A percentile compares a stretch with the other conserved stretches of the same genome.
These are phyloP conservation scores for Leccinum olivaceopallidum DNA, from an alignment of 768 basidiomycete genomes.

Conservation along the genomic window DNA sequence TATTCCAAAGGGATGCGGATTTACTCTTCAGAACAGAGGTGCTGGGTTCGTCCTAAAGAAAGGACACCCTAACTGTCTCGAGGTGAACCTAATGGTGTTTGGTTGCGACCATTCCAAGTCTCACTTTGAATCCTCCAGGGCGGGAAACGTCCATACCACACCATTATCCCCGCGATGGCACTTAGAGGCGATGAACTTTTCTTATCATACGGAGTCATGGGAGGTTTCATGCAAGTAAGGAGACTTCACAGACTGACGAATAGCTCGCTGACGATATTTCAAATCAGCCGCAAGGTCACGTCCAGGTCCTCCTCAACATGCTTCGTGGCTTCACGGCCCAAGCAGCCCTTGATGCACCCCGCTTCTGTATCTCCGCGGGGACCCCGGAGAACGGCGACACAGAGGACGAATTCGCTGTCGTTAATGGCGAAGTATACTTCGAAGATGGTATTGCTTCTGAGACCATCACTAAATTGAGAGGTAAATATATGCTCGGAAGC, in stretches of 20 bases:
- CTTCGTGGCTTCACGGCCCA: constrained; percentile 87
- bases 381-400: constrained; percentile 58
- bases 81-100: constrained; percentile 42
- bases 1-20: constrained; percentile 91
- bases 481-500: constrained; percentile 38
- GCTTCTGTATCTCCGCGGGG: constrained; percentile 94
- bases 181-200: constrained; percentile 80
- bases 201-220: constrained; percentile 90
- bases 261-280: neutral
- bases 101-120: neutral
- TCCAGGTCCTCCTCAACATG: constrained; percentile 91
- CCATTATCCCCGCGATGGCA: constrained; percentile 91
- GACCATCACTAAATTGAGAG: constrained; percentile 65
- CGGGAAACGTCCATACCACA: constrained; percentile 88
- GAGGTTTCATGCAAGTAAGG: constrained; percentile 80
- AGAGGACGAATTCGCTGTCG: constrained; percentile 53
- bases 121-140: constrained; percentile 42
- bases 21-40: constrained; percentile 95
- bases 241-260: neutral
- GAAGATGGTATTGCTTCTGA: constrained; percentile 76
- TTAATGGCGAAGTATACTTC: constrained; percentile 82
- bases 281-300: constrained; percentile 86
- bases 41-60: constrained; percentile 77
- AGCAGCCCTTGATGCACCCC: constrained; percentile 89
- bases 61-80: constrained; percentile 82